These are phyloP conservation scores for Colletotrichum sp. DNA, from an alignment of 2,329 filamentous ascomycete genomes.

Conservation along the genomic window DNA sequence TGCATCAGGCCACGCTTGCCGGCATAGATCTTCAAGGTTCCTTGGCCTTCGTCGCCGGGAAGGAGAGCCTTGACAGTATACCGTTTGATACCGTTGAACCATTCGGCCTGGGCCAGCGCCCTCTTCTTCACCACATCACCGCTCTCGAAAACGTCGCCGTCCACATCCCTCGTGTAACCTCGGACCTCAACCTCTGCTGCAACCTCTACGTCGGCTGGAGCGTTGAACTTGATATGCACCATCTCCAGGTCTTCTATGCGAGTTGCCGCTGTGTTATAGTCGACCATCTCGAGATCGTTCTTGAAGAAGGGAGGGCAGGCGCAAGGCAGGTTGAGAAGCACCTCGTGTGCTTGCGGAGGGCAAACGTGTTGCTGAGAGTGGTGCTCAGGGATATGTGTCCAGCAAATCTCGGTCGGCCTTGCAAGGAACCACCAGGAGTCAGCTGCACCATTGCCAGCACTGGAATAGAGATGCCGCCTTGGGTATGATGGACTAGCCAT, in stretches of 20 bases:
- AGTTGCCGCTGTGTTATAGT: constrained; percentile 88
- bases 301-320: constrained; percentile 90
- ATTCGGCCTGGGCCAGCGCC: constrained; percentile 89
- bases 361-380: constrained; percentile 92
- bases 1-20: constrained; percentile 97
- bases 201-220: constrained; percentile 89
- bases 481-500: constrained; percentile 92
- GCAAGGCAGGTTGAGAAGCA: constrained; percentile 84
- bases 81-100: constrained; percentile 84
- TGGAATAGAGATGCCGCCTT: constrained; percentile 78
- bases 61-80: constrained; percentile 93
- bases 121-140: constrained; percentile 86
- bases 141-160: constrained; percentile 93
- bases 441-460: constrained; percentile 69
- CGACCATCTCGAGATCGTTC: constrained; percentile 77
- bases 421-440: constrained; percentile 96
- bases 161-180: constrained; percentile 78
- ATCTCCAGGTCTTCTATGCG: constrained; percentile 93
- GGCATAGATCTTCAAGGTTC: constrained; percentile 88
- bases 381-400: constrained; percentile 90
- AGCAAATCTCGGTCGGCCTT: constrained; percentile 87
- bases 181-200: constrained; percentile 91
- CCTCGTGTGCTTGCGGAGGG: constrained; percentile 83
- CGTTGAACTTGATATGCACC: constrained; percentile 85
- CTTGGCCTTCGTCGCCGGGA: constrained; percentile 89